Percentiles rank a stretch among this genome's conserved stretches.
Conservation (phyloP, 495 filamentous ascomycete species). For the Tricharina praecox region DNA sequence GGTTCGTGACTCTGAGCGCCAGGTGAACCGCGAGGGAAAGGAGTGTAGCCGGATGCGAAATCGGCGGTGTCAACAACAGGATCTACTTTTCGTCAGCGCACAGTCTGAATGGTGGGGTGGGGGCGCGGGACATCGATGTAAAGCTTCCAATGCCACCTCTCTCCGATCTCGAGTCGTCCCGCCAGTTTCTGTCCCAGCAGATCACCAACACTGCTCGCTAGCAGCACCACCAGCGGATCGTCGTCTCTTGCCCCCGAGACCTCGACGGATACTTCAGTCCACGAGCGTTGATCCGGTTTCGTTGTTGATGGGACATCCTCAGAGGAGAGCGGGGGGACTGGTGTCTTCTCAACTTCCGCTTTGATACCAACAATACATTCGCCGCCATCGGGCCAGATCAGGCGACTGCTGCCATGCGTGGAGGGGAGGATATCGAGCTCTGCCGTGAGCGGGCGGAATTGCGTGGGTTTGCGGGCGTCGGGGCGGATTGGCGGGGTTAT, state of each 20-base stretch:
- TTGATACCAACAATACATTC: constrained; percentile 93
- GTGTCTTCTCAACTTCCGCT: constrained; percentile 58
- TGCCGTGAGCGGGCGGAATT: constrained; percentile 80
- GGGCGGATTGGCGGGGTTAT: constrained; percentile 70
- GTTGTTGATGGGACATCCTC: too few relatives aligned
- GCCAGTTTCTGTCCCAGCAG: constrained; percentile 56
- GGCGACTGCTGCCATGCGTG: constrained; percentile 77
- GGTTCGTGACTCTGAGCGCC: constrained; percentile 72
- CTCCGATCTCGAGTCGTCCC: constrained; percentile 61
- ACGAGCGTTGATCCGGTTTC: constrained; percentile 21
- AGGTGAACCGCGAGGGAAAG: constrained; percentile 87
- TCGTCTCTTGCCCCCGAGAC: constrained; percentile 60
- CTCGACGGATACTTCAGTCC: constrained; percentile 26
- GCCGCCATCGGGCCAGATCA: constrained; percentile 87
- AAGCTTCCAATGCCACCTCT: constrained; percentile 84
- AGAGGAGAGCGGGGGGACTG: too few relatives aligned
- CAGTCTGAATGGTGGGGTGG: neutral
- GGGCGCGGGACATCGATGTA: constrained; percentile 68
- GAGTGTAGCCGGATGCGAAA: constrained; percentile 81
- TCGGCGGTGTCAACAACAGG: constrained; percentile 75
- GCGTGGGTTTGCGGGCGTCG: constrained; percentile 62
- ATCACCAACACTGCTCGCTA: constrained; percentile 76
- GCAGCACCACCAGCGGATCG: constrained; percentile 72
- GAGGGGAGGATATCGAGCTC: constrained; percentile 78
- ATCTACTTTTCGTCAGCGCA: constrained; percentile 39